These are phyloP conservation scores for Chloropicon primus DNA, from an alignment of 139 green algal genomes.

Conservation along the genomic window DNA sequence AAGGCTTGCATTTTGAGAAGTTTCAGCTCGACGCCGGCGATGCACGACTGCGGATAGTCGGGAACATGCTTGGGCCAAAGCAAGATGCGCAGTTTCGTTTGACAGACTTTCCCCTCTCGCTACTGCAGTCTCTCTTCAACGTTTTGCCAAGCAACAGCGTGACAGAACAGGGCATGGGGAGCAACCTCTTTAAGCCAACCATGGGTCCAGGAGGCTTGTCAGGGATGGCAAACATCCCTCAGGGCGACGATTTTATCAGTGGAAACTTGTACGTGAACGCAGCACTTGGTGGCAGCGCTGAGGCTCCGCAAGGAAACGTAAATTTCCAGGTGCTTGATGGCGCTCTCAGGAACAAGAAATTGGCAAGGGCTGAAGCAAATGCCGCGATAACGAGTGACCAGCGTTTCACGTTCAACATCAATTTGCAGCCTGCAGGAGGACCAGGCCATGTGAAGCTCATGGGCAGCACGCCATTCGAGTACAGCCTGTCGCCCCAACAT, in stretches of 20 bases:
- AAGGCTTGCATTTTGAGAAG: conserved; percentile 73
- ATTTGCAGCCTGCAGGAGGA: neutral
- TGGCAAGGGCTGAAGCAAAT: conserved; percentile 3
- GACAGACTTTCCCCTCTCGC: neutral
- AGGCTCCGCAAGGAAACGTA: conserved; percentile 1
- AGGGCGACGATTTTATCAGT: conserved; percentile 15
- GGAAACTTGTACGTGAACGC: conserved; percentile 64
- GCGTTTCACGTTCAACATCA: conserved; percentile 2
- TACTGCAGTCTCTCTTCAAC: neutral
- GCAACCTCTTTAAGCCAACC: neutral
- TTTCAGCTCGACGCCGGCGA: conserved; percentile 4
- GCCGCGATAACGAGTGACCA: conserved; percentile 6
- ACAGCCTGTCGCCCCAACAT: neutral
- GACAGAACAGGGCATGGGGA: neutral
- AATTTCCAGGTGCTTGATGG: conserved; percentile 11
- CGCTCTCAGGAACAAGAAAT: conserved; percentile 1
- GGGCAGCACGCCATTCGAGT: neutral
- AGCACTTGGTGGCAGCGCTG: conserved; percentile 27
- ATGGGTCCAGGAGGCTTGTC: neutral
- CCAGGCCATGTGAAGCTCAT: conserved; percentile 1
- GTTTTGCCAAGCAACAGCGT: neutral
- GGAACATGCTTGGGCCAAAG: conserved; percentile 43
- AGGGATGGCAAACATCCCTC: neutral
- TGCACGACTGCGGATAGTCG: conserved; percentile 27
- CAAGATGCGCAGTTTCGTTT: conserved; percentile 55